These are phyloP conservation scores for Moelleriella libera DNA, from an alignment of 2,329 filamentous ascomycete genomes.

Conservation along the genomic window DNA sequence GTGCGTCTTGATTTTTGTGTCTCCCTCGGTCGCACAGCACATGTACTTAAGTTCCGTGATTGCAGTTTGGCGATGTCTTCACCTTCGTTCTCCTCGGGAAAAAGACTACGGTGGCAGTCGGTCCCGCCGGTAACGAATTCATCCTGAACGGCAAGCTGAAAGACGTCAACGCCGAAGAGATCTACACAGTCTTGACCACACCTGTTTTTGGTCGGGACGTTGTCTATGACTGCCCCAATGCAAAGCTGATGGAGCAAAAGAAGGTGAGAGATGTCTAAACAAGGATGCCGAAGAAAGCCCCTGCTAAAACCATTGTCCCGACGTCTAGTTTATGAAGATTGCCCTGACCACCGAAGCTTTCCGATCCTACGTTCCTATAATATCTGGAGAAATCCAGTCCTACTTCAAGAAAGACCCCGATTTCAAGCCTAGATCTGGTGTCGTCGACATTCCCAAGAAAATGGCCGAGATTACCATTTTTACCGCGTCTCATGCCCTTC, in stretches of 20 bases:
- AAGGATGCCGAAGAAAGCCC: too few relatives aligned
- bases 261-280: constrained; percentile 22
- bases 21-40: neutral
- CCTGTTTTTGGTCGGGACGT: constrained; percentile 62
- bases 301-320: too few relatives aligned
- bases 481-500: constrained; percentile 72
- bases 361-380: constrained; percentile 62
- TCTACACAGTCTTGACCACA: constrained; percentile 35
- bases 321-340: constrained; percentile 59
- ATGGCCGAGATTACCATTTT: constrained; percentile 85
- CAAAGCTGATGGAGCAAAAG: constrained; percentile 82
- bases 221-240: constrained; percentile 73
- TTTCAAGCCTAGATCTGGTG: constrained; percentile 56
- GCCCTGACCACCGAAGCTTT: constrained; percentile 65
- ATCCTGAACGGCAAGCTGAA: constrained; percentile 39
- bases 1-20: constrained; percentile 25
- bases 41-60: neutral
- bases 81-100: constrained; percentile 38
- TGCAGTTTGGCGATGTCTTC: constrained; percentile 36
- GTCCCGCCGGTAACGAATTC: constrained; percentile 38
- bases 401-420: constrained; percentile 55
- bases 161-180: constrained; percentile 39
- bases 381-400: constrained; percentile 57
- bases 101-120: constrained; percentile 34
- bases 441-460: constrained; percentile 56